phyloP scores from a whole-genome alignment of 2,329 filamentous ascomycete genomes.

The Neofusicoccum kwambonambiense region DNA sequence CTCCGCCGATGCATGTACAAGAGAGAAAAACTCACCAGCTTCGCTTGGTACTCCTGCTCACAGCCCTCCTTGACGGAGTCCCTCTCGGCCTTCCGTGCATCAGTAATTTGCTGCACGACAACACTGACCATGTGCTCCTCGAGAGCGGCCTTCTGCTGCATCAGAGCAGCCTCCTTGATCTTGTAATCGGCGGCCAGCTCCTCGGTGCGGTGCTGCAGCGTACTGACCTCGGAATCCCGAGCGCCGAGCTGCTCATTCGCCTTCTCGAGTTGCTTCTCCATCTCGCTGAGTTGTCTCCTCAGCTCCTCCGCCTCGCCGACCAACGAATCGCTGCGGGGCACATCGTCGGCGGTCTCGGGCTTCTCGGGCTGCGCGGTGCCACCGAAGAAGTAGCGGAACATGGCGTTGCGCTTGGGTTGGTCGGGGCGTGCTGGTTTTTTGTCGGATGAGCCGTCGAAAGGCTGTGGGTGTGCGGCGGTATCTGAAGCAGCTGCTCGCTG shows the following conservation, averaged over 20 bases:
- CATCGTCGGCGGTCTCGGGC: constrained; percentile 19
- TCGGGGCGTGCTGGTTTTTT: constrained; percentile 27
- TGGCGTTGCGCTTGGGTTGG: constrained; percentile 28
- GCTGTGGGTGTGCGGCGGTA: constrained; percentile 29
- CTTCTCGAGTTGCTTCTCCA: constrained; percentile 31
- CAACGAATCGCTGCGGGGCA: constrained; percentile 6
- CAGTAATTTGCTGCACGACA: constrained; percentile 41
- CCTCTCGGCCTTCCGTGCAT: constrained; percentile 39
- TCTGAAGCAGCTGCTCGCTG: constrained; percentile 16
- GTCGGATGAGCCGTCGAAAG: constrained; percentile 21
- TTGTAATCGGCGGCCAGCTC: constrained; percentile 20
- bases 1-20: neutral
- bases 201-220: constrained; percentile 29
- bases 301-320: constrained; percentile 14
- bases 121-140: constrained; percentile 44
- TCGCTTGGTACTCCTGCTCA: constrained; percentile 32
- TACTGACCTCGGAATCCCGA: constrained; percentile 29
- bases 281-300: constrained; percentile 13
- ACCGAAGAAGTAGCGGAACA: constrained; percentile 42
- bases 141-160: constrained; percentile 37
- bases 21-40: constrained; percentile 25
- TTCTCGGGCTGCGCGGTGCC: constrained; percentile 18
- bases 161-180: constrained; percentile 22
- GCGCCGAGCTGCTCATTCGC: constrained; percentile 30
- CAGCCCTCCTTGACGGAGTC: constrained; percentile 35